phyloP scores from a whole-genome alignment of 139 green algal species.

The Chlamydomonas applanata region DNA sequence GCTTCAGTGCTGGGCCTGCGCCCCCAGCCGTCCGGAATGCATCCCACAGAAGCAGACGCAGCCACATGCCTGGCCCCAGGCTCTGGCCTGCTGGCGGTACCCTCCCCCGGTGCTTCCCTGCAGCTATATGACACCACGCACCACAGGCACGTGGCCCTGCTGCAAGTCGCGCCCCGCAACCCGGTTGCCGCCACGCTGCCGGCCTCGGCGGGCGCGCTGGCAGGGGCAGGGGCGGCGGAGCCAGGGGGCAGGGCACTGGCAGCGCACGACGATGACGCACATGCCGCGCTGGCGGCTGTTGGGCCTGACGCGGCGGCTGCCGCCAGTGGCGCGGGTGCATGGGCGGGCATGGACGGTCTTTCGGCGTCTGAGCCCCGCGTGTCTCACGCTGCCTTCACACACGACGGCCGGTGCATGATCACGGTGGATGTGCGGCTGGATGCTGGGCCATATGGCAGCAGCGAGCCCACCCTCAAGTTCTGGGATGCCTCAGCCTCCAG shows the following conservation, averaged over 20 bases:
- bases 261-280: no score
- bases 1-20: slow-evolving; percentile 52
- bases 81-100: slow-evolving; percentile 51
- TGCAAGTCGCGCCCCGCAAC: slow-evolving; percentile 64
- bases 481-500: slow-evolving; percentile 43
- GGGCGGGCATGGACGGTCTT: background rate
- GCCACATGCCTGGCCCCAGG: slow-evolving; percentile 24
- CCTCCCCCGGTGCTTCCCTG: slow-evolving; percentile 49
- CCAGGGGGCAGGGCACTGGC: slow-evolving; percentile 11
- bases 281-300: no score
- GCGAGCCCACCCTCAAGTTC: slow-evolving; percentile 44
- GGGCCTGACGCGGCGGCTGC: background rate
- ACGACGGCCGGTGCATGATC: slow-evolving; percentile 18
- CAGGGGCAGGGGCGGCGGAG: background rate
- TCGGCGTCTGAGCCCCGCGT: slow-evolving; percentile 33
- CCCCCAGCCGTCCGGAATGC: slow-evolving; percentile 24
- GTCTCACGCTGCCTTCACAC: slow-evolving; percentile 42
- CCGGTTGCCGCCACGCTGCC: slow-evolving; percentile 32
- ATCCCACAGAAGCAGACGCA: background rate
- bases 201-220: background rate
- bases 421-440: slow-evolving; percentile 63
- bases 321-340: background rate
- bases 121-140: slow-evolving; percentile 65
- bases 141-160: slow-evolving; percentile 47
- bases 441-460: slow-evolving; percentile 18